Conservation (phyloP, 2,329 filamentous ascomycete genomes). For the Paecilomyces fulvus region DNA sequence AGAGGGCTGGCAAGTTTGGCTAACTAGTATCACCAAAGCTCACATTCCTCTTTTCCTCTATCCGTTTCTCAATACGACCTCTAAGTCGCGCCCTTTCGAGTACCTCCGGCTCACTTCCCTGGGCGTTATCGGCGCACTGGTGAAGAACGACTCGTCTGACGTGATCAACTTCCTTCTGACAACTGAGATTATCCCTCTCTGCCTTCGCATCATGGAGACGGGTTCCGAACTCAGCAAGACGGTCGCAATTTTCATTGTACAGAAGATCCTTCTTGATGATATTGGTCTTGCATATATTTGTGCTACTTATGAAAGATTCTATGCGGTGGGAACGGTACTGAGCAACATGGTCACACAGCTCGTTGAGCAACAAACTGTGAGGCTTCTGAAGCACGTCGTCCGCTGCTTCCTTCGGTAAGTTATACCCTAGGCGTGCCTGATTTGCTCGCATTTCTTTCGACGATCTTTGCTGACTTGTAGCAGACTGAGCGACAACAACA, state of each 20-base stretch:
- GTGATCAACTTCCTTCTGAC: slow-evolving; percentile 98
- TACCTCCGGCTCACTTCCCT: slow-evolving; percentile 93
- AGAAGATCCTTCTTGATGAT: slow-evolving; percentile 96
- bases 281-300: slow-evolving; percentile 97
- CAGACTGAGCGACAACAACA: slow-evolving; percentile 90
- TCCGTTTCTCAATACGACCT: slow-evolving; percentile 96
- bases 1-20: neutral
- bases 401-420: slow-evolving; percentile 87
- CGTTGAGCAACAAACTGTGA: slow-evolving; percentile 93
- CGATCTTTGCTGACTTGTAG: slow-evolving; percentile 2
- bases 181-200: slow-evolving; percentile 96
- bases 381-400: slow-evolving; percentile 94
- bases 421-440: neutral
- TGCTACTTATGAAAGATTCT: slow-evolving; percentile 96
- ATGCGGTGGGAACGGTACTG: slow-evolving; percentile 91
- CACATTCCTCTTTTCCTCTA: slow-evolving; percentile 98
- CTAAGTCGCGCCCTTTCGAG: slow-evolving; percentile 94
- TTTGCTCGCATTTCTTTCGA: neutral
- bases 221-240: slow-evolving; percentile 98
- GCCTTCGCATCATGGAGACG: slow-evolving; percentile 97
- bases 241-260: slow-evolving; percentile 97
- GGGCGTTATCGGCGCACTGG: slow-evolving; percentile 90
- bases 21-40: slow-evolving; percentile 45
- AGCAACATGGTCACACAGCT: slow-evolving; percentile 98
- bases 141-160: slow-evolving; percentile 97